Percentiles rank a stretch among this genome's conserved stretches.
phyloP scores from a whole-genome alignment of 2,329 filamentous ascomycete genomes.

The Penicillium sp. region DNA sequence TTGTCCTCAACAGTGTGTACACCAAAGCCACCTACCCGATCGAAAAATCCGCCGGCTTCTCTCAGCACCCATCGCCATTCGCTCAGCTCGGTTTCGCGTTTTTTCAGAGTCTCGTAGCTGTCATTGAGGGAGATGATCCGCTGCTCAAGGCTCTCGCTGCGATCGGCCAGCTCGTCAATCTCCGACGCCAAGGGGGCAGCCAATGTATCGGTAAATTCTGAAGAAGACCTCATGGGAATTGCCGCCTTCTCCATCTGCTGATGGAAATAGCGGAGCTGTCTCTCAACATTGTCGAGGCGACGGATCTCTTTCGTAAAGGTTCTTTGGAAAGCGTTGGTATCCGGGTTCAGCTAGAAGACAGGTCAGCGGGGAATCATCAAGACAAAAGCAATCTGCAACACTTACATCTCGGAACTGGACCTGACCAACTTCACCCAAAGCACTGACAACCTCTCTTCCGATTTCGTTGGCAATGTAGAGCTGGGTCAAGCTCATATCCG shows the following conservation, averaged over 20 bases:
- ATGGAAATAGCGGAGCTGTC: conserved; percentile 95
- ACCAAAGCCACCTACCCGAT: conserved; percentile 54
- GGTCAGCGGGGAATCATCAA: conserved; percentile 18
- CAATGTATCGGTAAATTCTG: conserved; percentile 83
- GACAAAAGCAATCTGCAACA: conserved; percentile 5
- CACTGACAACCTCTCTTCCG: conserved; percentile 93
- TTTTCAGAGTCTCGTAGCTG: conserved; percentile 98
- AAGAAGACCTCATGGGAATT: conserved; percentile 83
- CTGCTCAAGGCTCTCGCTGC: conserved; percentile 88
- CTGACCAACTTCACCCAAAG: conserved; percentile 89
- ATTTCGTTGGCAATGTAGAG: conserved; percentile 99
- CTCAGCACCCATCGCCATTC: conserved; percentile 98
- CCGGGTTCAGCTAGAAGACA: conserved; percentile 73
- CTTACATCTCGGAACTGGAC: conserved; percentile 97
- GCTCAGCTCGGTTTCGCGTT: conserved; percentile 91
- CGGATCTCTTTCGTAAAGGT: conserved; percentile 98
- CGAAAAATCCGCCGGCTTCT: conserved; percentile 96
- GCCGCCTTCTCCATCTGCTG: conserved; percentile 90
- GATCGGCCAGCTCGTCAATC: conserved; percentile 92
- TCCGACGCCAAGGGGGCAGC: conserved; percentile 87
- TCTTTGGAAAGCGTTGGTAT: conserved; percentile 90
- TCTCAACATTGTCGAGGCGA: conserved; percentile 94
- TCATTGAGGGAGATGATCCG: conserved; percentile 89
- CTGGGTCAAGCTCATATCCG: conserved; percentile 99
- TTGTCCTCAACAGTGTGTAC: neutral